Percentiles rank a stretch among this genome's conserved stretches.
Conservation (phyloP, 495 filamentous ascomycete genomes). For the Daldinia concentrica region DNA sequence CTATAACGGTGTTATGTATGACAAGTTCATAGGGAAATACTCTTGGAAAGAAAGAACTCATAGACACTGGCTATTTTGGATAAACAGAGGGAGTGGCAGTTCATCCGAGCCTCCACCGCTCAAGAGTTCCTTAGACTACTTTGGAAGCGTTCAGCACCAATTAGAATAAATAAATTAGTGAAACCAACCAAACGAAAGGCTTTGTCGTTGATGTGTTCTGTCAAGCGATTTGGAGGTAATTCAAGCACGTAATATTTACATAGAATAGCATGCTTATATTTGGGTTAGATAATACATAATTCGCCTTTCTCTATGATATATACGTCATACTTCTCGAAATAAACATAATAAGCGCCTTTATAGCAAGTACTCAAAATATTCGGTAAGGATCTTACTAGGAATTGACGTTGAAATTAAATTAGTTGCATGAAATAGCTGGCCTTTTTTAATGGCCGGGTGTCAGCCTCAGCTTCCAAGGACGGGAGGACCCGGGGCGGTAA, state of each 20-base stretch:
- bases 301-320: neutral
- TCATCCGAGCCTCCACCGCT: neutral
- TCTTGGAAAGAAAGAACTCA: constrained; percentile 22
- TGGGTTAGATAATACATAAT: neutral
- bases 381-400: neutral
- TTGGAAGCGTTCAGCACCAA: constrained; percentile 33
- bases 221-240: neutral
- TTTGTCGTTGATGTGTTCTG: neutral
- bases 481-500: neutral
- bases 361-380: too few species aligned
- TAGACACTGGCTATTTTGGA: constrained; percentile 13
- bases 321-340: too few species aligned
- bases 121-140: constrained; percentile 25
- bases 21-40: neutral
- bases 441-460: neutral
- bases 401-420: constrained; percentile 26
- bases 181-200: constrained; percentile 9
- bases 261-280: neutral
- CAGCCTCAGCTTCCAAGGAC: neutral
- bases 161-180: constrained; percentile 39
- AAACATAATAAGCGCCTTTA: too few species aligned
- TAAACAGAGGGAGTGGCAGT: constrained; percentile 16
- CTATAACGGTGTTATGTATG: constrained; percentile 11
- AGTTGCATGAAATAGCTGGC: constrained; percentile 7
- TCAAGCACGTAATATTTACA: too few species aligned